These are phyloP conservation scores for Alnus rubra DNA, from an alignment of 306 rosid genomes.

Conservation along the genomic window DNA sequence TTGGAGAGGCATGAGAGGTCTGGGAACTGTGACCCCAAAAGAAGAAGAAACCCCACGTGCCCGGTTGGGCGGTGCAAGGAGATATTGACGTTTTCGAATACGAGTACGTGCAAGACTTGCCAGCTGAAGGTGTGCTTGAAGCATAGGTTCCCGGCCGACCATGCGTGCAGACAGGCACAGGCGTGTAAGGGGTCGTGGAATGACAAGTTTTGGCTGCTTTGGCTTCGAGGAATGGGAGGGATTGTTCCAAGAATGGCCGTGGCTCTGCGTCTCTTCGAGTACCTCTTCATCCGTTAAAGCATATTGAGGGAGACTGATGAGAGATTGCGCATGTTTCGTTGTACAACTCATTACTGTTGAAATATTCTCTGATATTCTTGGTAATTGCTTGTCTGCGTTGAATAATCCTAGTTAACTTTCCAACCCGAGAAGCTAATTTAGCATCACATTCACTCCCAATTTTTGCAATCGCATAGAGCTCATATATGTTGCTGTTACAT, in stretches of 20 bases:
- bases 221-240: constrained; percentile 53
- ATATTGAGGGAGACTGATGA: constrained; percentile 18
- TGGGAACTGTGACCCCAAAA: constrained; percentile 71
- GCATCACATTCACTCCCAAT: neutral
- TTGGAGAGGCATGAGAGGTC: constrained; percentile 59
- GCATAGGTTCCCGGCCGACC: constrained; percentile 87
- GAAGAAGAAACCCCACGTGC: constrained; percentile 75
- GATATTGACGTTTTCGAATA: constrained; percentile 71
- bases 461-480: too few relatives aligned
- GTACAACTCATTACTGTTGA: neutral
- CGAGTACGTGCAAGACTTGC: constrained; percentile 70
- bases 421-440: neutral
- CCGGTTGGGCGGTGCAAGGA: constrained; percentile 74
- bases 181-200: constrained; percentile 40
- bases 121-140: constrained; percentile 70
- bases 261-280: constrained; percentile 42
- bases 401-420: neutral
- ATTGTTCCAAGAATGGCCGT: constrained; percentile 46
- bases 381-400: neutral
- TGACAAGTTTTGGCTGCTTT: constrained; percentile 58
- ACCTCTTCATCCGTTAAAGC: constrained; percentile 52
- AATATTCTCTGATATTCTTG: neutral
- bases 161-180: constrained; percentile 41
- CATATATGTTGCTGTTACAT: neutral
- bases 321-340: neutral